Base-by-base conservation (phyloP, 2,329 filamentous ascomycete genomes). In the Aspergillus costaricaensis region DNA sequence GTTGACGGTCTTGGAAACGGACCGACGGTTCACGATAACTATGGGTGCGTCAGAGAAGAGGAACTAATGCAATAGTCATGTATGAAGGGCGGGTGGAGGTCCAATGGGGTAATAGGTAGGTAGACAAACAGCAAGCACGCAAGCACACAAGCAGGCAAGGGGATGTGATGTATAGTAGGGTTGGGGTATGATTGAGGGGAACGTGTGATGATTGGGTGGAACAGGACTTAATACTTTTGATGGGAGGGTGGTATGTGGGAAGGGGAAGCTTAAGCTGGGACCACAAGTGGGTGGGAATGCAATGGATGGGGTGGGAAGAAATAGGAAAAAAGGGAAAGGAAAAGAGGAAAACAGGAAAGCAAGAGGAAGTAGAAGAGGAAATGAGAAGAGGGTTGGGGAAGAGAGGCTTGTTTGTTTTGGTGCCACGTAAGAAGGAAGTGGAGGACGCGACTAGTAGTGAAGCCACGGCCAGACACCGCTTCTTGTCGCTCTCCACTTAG, bases 21-120 rank as follows among this genome's bases (percentile, higher is more conserved):
- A 78, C 78, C 76, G 81, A 79, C 67, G 83, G 79, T 75, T 82
- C 80, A 72, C 80, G 81, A 77, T 86, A 86, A 74, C 85, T 87
- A 75, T 60, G 59, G 43, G 50, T 64, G 53, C 59, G 67, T 67
- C 63, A 67, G 67, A 65, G 51, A 60, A 66, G 48, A 30, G 53
- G 55, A 48, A 53, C 19, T 60, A 55, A 36, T 57, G 52, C 36
- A 65, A 54, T 32, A 8, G 55, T 58, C 62, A 55, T 38, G 23
- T 36, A 41, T n/a, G 10, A 68, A 62, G 63, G 51, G 60, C 69
- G 58, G 70, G 65, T 64, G 64, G 58, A 65, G 53, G 57, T 48
- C 63, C 57, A 36, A 36, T 36, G 63, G 61, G 58, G 62, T 57
- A 48, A 59, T 44, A 44, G 53, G 55, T 44, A 44, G 53, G 55